Conservation (phyloP, 352 stramenopile species). For the Phytopythium boreale region DNA sequence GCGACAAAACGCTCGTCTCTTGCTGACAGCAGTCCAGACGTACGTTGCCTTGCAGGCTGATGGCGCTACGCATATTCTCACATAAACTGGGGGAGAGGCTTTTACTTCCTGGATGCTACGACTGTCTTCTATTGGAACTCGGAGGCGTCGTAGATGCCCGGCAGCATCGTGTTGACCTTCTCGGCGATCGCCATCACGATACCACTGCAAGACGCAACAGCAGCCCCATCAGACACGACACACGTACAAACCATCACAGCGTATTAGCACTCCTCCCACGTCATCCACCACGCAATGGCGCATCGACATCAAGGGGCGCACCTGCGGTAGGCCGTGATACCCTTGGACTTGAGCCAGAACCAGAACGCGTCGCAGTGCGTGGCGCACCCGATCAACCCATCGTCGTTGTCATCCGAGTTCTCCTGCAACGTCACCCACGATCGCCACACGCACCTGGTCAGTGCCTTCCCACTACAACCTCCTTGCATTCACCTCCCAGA, state of each 20-base stretch:
- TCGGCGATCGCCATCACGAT: slow-evolving; percentile 97
- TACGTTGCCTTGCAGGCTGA: no score
- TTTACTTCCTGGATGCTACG: no score
- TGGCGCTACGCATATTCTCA: no score
- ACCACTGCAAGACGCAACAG: slow-evolving; percentile 48
- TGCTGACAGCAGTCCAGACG: no score
- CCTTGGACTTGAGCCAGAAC: slow-evolving; percentile 95
- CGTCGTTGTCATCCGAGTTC: slow-evolving; percentile 86
- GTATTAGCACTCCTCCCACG: not conserved
- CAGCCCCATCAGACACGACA: slow-evolving; percentile 5
- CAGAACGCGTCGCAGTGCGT: slow-evolving; percentile 97
- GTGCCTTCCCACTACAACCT: not conserved
- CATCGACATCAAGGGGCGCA: slow-evolving; percentile 13
- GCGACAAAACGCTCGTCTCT: no score
- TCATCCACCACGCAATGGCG: not conserved
- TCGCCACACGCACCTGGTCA: slow-evolving; percentile 23
- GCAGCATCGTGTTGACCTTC: slow-evolving; percentile 97
- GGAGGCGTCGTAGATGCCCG: slow-evolving; percentile 94
- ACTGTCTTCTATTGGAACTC: slow-evolving; percentile 86
- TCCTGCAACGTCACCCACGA: slow-evolving; percentile 30
- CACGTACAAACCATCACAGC: not conserved
- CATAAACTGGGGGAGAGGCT: no score
- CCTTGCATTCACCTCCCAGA: no score
- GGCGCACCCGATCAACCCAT: slow-evolving; percentile 88
- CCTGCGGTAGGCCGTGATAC: slow-evolving; percentile 93